Evolutionary conservation across 179 eudicot species (phyloP).

Genomic region (Patellifolia procumbens): DNA sequence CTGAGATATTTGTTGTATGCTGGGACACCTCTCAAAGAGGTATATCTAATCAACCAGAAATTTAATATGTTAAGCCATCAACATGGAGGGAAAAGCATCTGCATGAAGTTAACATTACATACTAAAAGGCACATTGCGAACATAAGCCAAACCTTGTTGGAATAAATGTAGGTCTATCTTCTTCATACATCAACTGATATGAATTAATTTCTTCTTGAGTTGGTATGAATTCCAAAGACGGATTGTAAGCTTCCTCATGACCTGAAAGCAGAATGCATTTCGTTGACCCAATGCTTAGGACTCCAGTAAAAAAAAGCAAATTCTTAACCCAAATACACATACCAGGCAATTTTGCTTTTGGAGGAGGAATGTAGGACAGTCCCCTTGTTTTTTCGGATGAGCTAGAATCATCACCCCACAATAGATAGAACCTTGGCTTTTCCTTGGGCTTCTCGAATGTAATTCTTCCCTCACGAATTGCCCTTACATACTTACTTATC

Average conservation of each 20-base stretch:
- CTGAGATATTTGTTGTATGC: constrained; percentile 71
- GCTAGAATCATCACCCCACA: constrained; percentile 86
- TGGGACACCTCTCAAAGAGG: constrained; percentile 82
- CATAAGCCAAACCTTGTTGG: constrained; percentile 60
- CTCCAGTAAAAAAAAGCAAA: not conserved
- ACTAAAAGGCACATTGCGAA: constrained; percentile 5
- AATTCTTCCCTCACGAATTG: constrained; percentile 82
- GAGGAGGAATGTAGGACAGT: constrained; percentile 85
- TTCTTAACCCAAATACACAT: not conserved
- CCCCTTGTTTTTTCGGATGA: constrained; percentile 63
- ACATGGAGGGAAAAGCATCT: not conserved
- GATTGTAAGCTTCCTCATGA: constrained; percentile 93
- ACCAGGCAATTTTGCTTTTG: constrained; percentile 92
- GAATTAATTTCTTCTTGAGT: constrained; percentile 88
- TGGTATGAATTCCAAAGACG: constrained; percentile 85
- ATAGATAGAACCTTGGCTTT: constrained; percentile 48
- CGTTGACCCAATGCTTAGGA: not conserved
- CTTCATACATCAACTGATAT: constrained; percentile 84
- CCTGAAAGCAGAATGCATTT: constrained; percentile 43
- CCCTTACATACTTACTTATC: constrained; percentile 66
- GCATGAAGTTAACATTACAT: not conserved
- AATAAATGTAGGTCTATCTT: constrained; percentile 91
- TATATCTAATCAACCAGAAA: constrained; percentile 45
- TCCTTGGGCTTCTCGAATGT: constrained; percentile 88
- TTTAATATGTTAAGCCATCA: constrained; percentile 1